Conservation (phyloP, 1,284 basidiomycete species). For the Prillingera fragicola region DNA sequence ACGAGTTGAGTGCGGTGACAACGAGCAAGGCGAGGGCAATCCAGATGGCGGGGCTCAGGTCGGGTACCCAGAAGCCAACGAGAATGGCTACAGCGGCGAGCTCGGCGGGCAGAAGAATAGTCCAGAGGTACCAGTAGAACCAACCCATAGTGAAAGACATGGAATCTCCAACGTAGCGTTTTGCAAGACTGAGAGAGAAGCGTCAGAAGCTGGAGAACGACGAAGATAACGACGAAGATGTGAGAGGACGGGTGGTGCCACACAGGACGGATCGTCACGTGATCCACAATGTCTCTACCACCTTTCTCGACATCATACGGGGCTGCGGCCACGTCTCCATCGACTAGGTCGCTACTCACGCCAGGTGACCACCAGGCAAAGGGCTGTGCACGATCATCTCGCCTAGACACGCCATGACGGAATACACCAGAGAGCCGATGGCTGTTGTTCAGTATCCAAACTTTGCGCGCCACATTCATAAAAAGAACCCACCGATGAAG, state of each 20-base stretch:
- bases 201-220: background rate
- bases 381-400: constrained; percentile 50
- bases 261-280: background rate
- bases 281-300: background rate
- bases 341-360: no score
- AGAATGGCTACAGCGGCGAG: constrained; percentile 69
- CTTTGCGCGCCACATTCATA: no score
- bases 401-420: constrained; percentile 50
- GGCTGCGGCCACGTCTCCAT: no score
- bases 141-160: constrained; percentile 77
- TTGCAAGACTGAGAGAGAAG: constrained; percentile 54
- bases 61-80: constrained; percentile 63
- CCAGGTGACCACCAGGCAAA: constrained; percentile 66
- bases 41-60: constrained; percentile 62
- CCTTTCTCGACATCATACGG: background rate
- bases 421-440: constrained; percentile 46
- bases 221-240: background rate
- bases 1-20: constrained; percentile 53
- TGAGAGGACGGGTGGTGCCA: background rate
- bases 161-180: constrained; percentile 55
- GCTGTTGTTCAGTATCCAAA: constrained; percentile 20
- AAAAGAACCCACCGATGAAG: constrained; percentile 10
- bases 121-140: constrained; percentile 75
- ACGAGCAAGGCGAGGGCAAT: constrained; percentile 67
- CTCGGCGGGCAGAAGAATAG: constrained; percentile 65